A percentile compares a stretch with the other conserved stretches of the same genome.
Conservation (phyloP, 306 rosid species). For the Macrotyloma uniflorum region DNA sequence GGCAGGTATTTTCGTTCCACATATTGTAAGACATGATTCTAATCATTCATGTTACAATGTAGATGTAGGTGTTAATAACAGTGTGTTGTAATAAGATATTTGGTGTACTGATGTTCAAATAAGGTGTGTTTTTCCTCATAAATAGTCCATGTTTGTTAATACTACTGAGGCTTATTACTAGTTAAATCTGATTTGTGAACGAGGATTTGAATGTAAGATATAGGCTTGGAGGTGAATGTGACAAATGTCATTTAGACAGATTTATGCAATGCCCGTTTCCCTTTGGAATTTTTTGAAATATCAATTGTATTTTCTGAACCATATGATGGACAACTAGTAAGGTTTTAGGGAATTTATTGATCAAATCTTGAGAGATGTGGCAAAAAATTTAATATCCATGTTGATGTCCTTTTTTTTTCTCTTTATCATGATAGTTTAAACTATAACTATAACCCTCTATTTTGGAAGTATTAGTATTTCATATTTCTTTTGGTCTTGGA, state of each 20-base stretch:
- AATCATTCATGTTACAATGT: background rate
- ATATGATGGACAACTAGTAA: background rate
- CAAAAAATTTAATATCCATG: background rate
- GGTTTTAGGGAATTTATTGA: slow-evolving; percentile 1
- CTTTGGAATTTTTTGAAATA: slow-evolving; percentile 12
- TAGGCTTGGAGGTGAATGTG: background rate
- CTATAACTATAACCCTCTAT: background rate
- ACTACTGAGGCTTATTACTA: background rate
- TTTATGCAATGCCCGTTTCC: background rate
- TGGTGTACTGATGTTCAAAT: background rate
- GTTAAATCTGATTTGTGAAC: slow-evolving; percentile 10
- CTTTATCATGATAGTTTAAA: background rate
- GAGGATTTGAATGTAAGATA: background rate
- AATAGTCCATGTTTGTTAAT: background rate
- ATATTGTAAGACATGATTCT: background rate
- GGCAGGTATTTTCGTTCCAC: background rate
- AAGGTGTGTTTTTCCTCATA: background rate
- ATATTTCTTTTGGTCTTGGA: background rate
- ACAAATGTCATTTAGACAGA: slow-evolving; percentile 10
- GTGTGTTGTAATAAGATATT: background rate
- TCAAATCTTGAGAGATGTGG: background rate
- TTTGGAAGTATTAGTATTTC: slow-evolving; percentile 24
- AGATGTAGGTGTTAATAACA: background rate
- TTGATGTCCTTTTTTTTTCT: background rate
- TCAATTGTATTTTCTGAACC: background rate